Percentiles rank a stretch among this genome's conserved stretches.
Evolutionary conservation across 2,329 filamentous ascomycete species (phyloP).

Genomic region (Nothomitra cinnamomea): DNA sequence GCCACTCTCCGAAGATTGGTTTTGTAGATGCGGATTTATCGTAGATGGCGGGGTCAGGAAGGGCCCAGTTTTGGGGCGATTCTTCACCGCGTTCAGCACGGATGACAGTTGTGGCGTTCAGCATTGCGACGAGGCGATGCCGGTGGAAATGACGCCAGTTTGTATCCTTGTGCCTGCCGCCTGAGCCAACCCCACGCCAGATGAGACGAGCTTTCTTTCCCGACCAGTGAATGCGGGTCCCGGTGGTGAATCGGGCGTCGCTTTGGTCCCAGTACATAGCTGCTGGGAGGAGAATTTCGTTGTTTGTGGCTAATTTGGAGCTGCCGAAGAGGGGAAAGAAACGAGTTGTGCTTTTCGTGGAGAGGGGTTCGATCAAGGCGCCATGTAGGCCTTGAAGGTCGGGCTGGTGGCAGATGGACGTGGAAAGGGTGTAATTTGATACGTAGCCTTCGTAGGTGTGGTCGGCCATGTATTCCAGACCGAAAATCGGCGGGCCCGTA

Average conservation of each 20-base stretch:
- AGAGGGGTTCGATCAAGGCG: constrained; percentile 30
- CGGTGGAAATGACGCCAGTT: constrained; percentile 61
- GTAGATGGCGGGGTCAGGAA: constrained; percentile 23
- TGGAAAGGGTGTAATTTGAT: constrained; percentile 27
- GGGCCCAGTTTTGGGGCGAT: constrained; percentile 16
- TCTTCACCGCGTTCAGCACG: constrained; percentile 27
- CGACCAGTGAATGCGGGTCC: constrained; percentile 23
- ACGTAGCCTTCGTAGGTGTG: constrained; percentile 28
- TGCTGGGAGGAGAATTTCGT: constrained; percentile 33
- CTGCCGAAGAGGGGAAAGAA: constrained; percentile 33
- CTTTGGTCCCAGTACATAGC: constrained; percentile 30
- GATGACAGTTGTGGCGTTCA: constrained; percentile 43
- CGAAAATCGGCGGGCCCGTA: constrained; percentile 16
- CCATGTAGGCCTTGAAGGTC: constrained; percentile 29
- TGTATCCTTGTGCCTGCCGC: constrained; percentile 26
- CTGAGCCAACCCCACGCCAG: constrained; percentile 32
- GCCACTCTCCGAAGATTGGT: constrained; percentile 21
- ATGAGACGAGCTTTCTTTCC: constrained; percentile 24
- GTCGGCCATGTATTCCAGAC: constrained; percentile 17
- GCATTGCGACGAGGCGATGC: constrained; percentile 58
- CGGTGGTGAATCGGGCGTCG: constrained; percentile 25
- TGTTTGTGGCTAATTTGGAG: constrained; percentile 32
- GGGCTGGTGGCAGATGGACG: constrained; percentile 28
- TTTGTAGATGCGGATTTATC: constrained; percentile 16
- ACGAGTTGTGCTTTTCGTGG: constrained; percentile 24